Evolutionary conservation across 1,139 yeast species (phyloP), one percentile per base, ranked within the genome.

Genomic region (Yamadazyma friedrichii): DNA sequence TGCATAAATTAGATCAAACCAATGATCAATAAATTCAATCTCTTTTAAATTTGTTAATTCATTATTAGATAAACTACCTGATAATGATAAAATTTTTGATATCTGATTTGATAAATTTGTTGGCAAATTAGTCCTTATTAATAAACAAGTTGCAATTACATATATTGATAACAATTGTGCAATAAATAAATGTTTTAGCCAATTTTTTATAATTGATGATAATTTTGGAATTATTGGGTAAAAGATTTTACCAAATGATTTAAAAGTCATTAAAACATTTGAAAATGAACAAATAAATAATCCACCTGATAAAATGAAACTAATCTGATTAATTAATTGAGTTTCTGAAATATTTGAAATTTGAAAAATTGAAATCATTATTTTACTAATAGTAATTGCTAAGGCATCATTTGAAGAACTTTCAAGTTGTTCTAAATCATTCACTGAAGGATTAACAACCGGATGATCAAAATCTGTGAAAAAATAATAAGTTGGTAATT

Each of bases 1-100:
- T 10, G 82, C 78, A 63, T 82, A 88, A 25, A 87, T 77, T 48
- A 81, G 71, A 54, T 89, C 96, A 55, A 87, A 88, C 89, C 94
- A 84, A 26, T 74, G 66, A 55, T 89, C 95, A 27, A 88, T 81
- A 42, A 83, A 75, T 31, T 71, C 64, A 15, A 80, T 80, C 48
- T 81, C 83, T 40, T 51, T 54, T n/a, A 49, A 46, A 9, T 57
- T 44, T 11, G 48, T 60, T 20, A 20, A 8, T 20, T 20, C 51
- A 25, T 55, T 55, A 15, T 52, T 55, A 8, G 50, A 52, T 3
- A 62, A 45, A n/a, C 66, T 56, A 1, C 73, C 74, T 9, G 73
- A 59, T 26, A 72, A 56, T 8, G 75, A 67, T 20, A 72, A 55
- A 9, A 71, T 62, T 41, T 67, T 64, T 22, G 81, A 75, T 16